Evolutionary conservation across 1,139 yeast species (phyloP), one percentile per base, ranked within the genome.

Genomic region (Saccharomyces hybrid): DNA sequence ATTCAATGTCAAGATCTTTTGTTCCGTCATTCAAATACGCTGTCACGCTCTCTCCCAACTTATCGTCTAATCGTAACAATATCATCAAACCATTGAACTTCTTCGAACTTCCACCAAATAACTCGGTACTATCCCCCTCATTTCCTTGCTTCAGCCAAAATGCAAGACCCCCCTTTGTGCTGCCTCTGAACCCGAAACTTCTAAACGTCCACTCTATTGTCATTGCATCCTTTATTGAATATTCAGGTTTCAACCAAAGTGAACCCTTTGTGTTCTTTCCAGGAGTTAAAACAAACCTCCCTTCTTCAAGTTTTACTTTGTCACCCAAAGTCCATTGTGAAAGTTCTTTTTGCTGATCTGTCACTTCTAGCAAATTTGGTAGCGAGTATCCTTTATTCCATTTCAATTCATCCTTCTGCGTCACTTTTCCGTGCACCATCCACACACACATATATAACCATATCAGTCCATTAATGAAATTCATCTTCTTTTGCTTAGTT

Each of bases 41-140:
- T 63, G 78, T 80, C 53, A 84, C 64, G 0, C 83, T 81, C 23
- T 76, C 72, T 5, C 76, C 75, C 9, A 69, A 46, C 0, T 57
- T 57, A 16, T 70, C 61, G 26, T 69, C 68, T 51, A 73, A 71
- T 59, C 78, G 81, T 46, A 81, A 63, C 53, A 78, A 67, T 38
- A 81, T 69, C 55, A 76, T 82, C 53, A 84, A 72, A n/a, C 90
- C 90, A 60, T 81, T 84, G 59, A 71, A 84, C 5, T 61, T 60
- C 41, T 32, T 60, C 4, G 59, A 47, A 3, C 60, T 57, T 4
- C 61, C 63, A 41, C 55, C 55, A 46, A 51, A 53, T 28, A 59
- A 49, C 14, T 48, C 25, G 3, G 41, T 41, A 27, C 57, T 54
- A 23, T 51, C 48, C 3, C 25, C 23, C 1, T 5, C 27, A 20